A percentile compares a stretch with the other conserved stretches of the same genome.
phyloP scores from a whole-genome alignment of 257 asterid species.

The Asclepias syriaca region DNA sequence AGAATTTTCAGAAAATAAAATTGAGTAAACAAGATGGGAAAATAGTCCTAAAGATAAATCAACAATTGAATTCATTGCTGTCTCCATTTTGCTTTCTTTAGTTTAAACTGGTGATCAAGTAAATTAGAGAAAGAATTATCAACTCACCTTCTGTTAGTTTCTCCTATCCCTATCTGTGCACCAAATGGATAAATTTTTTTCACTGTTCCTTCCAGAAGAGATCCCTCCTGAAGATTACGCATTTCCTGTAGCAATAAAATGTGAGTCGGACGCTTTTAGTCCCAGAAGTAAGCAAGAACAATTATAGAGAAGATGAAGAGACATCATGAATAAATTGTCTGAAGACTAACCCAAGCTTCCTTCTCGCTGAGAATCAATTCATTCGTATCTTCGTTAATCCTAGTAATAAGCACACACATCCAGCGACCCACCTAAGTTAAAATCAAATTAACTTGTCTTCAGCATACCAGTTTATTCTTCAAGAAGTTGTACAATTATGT shows the following conservation, averaged over 20 bases:
- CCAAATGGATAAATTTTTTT: conserved; percentile 75
- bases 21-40: not conserved
- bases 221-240: conserved; percentile 71
- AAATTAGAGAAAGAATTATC: not conserved
- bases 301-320: conserved; percentile 16
- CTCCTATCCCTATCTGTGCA: conserved; percentile 87
- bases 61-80: not conserved
- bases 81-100: not conserved
- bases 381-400: conserved; percentile 84
- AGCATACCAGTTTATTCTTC: not conserved
- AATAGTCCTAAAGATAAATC: not conserved
- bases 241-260: conserved; percentile 39
- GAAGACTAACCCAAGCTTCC: conserved; percentile 79
- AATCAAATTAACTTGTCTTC: not conserved
- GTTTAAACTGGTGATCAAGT: not conserved
- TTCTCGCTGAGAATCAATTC: conserved; percentile 93
- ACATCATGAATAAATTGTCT: not conserved
- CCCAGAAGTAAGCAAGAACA: not conserved
- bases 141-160: conserved; percentile 75
- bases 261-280: conserved; percentile 17
- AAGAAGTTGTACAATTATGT: conserved; percentile 3
- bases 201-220: conserved; percentile 86
- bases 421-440: conserved; percentile 69
- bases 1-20: not conserved
- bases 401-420: conserved; percentile 60